A percentile compares a stretch with the other conserved stretches of the same genome.
phyloP scores from a whole-genome alignment of 2,329 filamentous ascomycete genomes.

The Botrytis cinerea region DNA sequence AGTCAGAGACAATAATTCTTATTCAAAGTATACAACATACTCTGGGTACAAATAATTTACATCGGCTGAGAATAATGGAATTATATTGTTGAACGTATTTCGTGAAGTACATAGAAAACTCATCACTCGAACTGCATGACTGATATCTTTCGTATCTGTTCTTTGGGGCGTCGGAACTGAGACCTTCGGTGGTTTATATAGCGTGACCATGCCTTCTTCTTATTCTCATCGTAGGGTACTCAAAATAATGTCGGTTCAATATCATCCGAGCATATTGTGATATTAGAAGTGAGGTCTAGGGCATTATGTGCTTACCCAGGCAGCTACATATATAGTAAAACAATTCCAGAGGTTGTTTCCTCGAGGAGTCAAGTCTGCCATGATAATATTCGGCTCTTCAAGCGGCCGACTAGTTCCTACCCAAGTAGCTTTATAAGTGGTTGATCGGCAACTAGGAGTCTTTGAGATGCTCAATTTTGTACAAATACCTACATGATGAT shows the following conservation, averaged over 20 bases:
- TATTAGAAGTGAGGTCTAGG: neutral
- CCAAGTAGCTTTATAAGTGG: neutral
- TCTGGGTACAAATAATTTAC: neutral
- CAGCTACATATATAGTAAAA: neutral
- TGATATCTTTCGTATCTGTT: neutral
- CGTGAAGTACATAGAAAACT: neutral
- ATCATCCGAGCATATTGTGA: neutral
- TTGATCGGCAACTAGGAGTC: too few relatives aligned
- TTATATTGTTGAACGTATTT: neutral
- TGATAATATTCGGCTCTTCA: too few relatives aligned
- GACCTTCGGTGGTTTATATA: too few relatives aligned
- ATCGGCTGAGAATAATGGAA: neutral
- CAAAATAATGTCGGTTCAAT: neutral
- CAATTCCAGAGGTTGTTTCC: neutral
- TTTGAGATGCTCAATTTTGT: neutral
- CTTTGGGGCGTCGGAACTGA: fast-evolving
- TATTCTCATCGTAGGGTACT: neutral
- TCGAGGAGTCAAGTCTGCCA: neutral
- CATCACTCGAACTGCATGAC: neutral
- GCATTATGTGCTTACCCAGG: neutral
- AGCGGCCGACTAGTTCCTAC: too few relatives aligned
- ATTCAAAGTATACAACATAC: neutral
- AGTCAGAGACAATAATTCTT: neutral
- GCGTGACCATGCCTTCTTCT: neutral
- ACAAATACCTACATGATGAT: neutral